Evolutionary conservation across 441 rosid genomes (phyloP), one percentile per base, ranked within the genome.

Genomic region (Capsella rubella): DNA sequence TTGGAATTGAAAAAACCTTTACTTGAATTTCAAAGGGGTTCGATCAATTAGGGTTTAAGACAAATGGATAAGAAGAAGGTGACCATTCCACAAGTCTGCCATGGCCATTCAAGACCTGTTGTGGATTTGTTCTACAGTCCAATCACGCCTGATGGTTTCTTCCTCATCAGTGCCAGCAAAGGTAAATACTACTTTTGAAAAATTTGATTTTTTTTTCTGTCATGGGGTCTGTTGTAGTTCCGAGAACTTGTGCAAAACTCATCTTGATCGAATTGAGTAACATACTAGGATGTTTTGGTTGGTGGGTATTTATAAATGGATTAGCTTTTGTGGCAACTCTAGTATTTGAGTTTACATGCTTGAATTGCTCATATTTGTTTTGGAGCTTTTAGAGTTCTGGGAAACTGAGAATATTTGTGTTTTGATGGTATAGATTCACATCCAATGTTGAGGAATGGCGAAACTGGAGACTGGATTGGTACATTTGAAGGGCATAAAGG

Each of bases 401-500:
- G 42, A 15, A 14, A 49, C 35, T 69, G 65, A 46, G 51, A 16
- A 35, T 45, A 15, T 12, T 29, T 8, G 16, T 54, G 69, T 34
- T 2, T 58, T 65, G 47, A 42, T 58, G 67, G 35, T n/a, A 37
- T 81, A 95, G 99, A 95, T 86, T 90, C 96, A n/a, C 87, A 78
- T 80, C 97, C 97, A n/a, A 92, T 95, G 99, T 74, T 95, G 82
- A 90, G 97, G 75, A 92, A 95, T 77, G 99, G 97, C 28, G 99
- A 92, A 81, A 95, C 91, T 61, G 99, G 97, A 62, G 99, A 95
- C 69, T 95, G 99, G 99, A 88, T 95, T 80, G 97, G 99, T 45
- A 95, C 99, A 8, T 92, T 95, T 82, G 97, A 90, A 82, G 99
- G 99, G 45, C 99, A 95, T 67, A 95, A 95, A 82, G 99, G 99